Evolutionary conservation across 129 eudicot genomes (phyloP).

Genomic region (Logfia minima): DNA sequence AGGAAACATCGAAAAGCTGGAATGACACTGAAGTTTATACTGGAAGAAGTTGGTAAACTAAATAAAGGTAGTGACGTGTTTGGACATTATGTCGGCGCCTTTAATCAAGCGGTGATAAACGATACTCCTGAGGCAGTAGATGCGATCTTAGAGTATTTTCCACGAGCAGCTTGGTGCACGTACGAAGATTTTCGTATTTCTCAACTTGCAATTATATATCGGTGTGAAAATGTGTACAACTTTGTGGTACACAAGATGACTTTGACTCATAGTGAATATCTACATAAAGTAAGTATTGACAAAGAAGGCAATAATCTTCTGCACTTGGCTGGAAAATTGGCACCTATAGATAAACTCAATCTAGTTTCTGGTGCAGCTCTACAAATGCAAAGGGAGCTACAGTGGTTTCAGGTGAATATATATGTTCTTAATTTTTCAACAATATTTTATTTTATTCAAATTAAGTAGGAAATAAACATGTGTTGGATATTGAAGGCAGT

Average conservation of each 20-base stretch:
- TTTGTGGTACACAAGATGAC: background rate
- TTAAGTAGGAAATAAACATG: background rate
- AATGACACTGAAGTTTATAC: background rate
- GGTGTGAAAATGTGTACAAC: background rate
- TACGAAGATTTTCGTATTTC: background rate
- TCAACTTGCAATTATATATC: background rate
- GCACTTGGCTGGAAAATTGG: background rate
- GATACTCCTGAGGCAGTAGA: background rate
- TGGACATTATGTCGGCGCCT: background rate
- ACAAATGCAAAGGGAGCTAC: constrained; percentile 7
- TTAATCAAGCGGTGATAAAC: background rate
- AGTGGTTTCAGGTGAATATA: background rate
- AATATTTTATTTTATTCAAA: background rate
- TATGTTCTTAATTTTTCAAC: no score
- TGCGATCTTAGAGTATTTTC: background rate
- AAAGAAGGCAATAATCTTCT: background rate
- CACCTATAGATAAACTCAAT: constrained; percentile 30
- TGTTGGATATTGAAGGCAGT: background rate
- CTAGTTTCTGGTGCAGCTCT: constrained; percentile 34
- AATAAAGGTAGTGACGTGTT: background rate
- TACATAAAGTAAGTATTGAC: background rate
- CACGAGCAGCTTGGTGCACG: background rate
- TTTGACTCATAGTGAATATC: background rate
- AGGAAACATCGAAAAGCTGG: background rate
- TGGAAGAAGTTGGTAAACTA: background rate